phyloP scores from a whole-genome alignment of 257 asterid species.

The Apocynum venetum region DNA sequence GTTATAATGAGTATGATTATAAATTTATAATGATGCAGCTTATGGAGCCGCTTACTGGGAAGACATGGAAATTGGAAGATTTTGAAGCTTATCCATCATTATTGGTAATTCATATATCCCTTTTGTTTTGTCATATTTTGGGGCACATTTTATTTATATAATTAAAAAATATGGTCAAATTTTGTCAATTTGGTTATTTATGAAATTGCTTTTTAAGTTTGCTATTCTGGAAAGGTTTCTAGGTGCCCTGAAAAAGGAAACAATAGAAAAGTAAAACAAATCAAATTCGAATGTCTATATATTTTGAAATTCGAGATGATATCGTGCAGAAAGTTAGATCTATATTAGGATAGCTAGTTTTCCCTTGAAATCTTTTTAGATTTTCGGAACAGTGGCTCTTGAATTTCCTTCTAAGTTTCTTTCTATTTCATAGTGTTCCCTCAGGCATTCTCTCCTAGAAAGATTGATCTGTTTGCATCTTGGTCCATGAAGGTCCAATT shows the following conservation, averaged over 20 bases:
- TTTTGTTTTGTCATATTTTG: not conserved
- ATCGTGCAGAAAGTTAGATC: not conserved
- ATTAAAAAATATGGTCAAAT: not conserved
- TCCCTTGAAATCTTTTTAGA: not conserved
- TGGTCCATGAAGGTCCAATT: not conserved
- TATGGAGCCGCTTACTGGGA: constrained; percentile 86
- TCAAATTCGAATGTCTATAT: not conserved
- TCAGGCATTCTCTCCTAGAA: not conserved
- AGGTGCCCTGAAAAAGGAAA: not conserved
- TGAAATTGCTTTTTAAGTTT: too few species aligned
- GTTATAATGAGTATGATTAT: not conserved
- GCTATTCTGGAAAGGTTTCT: too few species aligned
- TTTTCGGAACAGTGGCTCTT: not conserved
- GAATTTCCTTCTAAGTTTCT: not conserved
- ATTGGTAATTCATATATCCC: constrained; percentile 42
- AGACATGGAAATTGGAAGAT: constrained; percentile 69
- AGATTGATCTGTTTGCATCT: not conserved
- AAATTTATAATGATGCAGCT: constrained; percentile 40
- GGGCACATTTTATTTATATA: not conserved
- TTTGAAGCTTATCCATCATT: constrained; percentile 78
- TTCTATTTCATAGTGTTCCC: not conserved
- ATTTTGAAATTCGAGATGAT: not conserved
- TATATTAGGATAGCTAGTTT: not conserved
- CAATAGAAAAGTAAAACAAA: not conserved
- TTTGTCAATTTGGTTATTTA: too few species aligned